A percentile compares a stretch with the other conserved stretches of the same genome.
phyloP scores from a whole-genome alignment of 2,329 filamentous ascomycete genomes.

The Colletotrichum chlorophyti region DNA sequence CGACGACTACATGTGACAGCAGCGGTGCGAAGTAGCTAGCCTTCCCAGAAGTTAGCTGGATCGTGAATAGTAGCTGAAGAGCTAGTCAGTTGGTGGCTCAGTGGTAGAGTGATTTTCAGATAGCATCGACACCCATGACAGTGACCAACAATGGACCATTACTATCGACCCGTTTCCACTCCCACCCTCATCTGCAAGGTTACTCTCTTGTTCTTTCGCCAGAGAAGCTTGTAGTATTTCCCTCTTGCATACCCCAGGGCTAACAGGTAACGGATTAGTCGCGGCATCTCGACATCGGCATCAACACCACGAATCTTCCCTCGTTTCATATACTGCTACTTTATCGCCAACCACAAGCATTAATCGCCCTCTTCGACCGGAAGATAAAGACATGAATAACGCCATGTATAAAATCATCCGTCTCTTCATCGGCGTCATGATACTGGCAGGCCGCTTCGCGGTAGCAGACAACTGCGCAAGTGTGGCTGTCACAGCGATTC shows the following conservation, averaged over 20 bases:
- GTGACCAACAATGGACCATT: neutral
- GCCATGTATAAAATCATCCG: neutral
- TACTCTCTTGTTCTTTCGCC: neutral
- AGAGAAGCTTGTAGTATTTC: constrained; percentile 7
- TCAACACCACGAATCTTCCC: constrained; percentile 10
- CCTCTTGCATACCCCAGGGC: constrained; percentile 11
- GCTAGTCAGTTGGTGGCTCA: neutral
- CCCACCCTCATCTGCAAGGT: constrained; percentile 3
- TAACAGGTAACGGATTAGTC: constrained; percentile 11
- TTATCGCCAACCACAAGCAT: neutral
- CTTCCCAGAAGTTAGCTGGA: neutral
- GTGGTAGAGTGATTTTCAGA: too few species aligned
- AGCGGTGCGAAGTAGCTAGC: neutral
- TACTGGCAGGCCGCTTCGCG: neutral
- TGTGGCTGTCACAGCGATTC: constrained; percentile 35
- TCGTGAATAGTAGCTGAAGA: neutral
- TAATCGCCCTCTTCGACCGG: neutral
- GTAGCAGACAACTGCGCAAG: constrained; percentile 32
- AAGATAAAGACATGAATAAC: neutral
- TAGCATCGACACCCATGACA: too few species aligned
- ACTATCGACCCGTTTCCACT: constrained; percentile 6
- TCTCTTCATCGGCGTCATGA: neutral
- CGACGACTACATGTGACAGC: constrained; percentile 15
- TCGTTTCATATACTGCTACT: constrained; percentile 15
- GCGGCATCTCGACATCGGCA: neutral